A percentile compares a stretch with the other conserved stretches of the same genome.
These are phyloP conservation scores for Botrytis cinerea DNA, from an alignment of 2,329 filamentous ascomycete genomes.

Conservation along the genomic window DNA sequence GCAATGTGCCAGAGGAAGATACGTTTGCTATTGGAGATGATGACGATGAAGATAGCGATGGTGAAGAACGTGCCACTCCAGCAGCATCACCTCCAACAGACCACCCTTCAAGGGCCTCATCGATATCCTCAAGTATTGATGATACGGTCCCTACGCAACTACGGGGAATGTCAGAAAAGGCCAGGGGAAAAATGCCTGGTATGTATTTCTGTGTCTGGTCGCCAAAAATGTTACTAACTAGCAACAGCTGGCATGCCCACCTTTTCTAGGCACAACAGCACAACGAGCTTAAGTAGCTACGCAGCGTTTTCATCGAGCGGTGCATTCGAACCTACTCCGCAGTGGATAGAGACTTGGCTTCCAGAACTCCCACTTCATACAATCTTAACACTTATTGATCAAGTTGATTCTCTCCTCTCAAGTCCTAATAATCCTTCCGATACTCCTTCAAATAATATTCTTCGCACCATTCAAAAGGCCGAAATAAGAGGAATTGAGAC, in stretches of 20 bases:
- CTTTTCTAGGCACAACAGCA: conserved; percentile 90
- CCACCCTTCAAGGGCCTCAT: conserved; percentile 65
- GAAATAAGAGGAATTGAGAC: conserved; percentile 73
- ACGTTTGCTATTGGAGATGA: conserved; percentile 87
- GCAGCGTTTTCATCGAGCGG: conserved; percentile 58
- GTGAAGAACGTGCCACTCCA: conserved; percentile 56
- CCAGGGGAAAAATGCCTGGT: conserved; percentile 85
- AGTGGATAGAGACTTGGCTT: conserved; percentile 95
- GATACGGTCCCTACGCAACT: conserved; percentile 81
- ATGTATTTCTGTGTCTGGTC: conserved; percentile 18
- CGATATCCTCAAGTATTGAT: conserved; percentile 66
- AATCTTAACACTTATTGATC: conserved; percentile 73
- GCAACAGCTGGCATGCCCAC: conserved; percentile 65
- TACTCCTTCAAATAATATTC: conserved; percentile 49
- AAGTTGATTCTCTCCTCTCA: conserved; percentile 60
- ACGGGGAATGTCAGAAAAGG: conserved; percentile 95
- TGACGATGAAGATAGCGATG: conserved; percentile 61
- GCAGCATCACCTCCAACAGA: conserved; percentile 65
- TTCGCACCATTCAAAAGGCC: conserved; percentile 59
- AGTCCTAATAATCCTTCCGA: conserved; percentile 48
- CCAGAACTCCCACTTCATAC: conserved; percentile 87
- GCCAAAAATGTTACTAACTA: conserved; percentile 26
- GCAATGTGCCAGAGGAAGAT: conserved; percentile 75
- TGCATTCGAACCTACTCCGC: conserved; percentile 74
- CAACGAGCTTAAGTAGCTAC: conserved; percentile 72